phyloP scores from a whole-genome alignment of 2,329 filamentous ascomycete genomes.

The Diplodia sapinea region DNA sequence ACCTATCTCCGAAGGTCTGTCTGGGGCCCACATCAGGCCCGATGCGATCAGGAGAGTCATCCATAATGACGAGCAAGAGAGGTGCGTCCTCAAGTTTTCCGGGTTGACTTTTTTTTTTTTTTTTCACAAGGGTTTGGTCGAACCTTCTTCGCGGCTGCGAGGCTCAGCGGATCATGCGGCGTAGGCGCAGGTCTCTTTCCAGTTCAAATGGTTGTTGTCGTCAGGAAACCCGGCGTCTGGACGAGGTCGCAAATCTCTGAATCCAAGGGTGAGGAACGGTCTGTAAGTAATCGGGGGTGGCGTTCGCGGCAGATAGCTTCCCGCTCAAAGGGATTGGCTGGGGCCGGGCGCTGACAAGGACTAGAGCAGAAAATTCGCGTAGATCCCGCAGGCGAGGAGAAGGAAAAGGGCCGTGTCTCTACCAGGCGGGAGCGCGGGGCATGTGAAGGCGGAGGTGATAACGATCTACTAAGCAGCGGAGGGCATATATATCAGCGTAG shows the following conservation, averaged over 20 bases:
- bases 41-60: conserved; percentile 54
- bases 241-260: too few relatives aligned
- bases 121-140: conserved; percentile 39
- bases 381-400: conserved; percentile 16
- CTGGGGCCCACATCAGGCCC: conserved; percentile 40
- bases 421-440: not conserved
- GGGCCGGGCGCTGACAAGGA: conserved; percentile 10
- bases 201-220: not conserved
- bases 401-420: not conserved
- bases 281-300: conserved; percentile 12
- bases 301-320: conserved; percentile 11
- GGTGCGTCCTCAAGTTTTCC: not conserved
- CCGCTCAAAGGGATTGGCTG: conserved; percentile 18
- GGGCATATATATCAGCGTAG: not conserved
- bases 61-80: conserved; percentile 40
- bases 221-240: not conserved
- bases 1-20: conserved; percentile 42
- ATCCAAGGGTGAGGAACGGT: not conserved
- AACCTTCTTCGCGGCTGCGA: conserved; percentile 33
- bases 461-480: not conserved
- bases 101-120: conserved; percentile 39
- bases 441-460: not conserved
- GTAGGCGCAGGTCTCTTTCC: not conserved
- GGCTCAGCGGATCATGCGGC: conserved; percentile 15
- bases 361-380: conserved; percentile 18